Base-by-base conservation (phyloP, 2,329 filamentous ascomycete species). In the Cercospora zeae-maydis region DNA sequence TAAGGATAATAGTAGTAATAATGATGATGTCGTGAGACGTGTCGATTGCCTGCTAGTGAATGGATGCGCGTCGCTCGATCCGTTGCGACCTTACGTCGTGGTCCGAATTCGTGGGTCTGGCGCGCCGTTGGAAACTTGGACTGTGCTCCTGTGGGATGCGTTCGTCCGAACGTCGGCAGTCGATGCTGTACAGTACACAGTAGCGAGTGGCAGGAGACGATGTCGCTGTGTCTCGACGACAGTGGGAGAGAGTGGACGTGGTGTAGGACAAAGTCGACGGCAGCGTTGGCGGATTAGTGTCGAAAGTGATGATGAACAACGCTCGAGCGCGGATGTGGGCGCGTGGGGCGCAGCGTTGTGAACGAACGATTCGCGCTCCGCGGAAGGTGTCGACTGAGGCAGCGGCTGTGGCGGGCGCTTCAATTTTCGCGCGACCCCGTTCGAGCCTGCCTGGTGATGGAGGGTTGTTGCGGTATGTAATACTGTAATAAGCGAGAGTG, bases 161-260 rank as follows among this genome's bases (percentile, higher is more conserved):
- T 47, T 58, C 55, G 55, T 45, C 39, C 39, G 55, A 37, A 47
- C 55, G 37, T 58, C 55, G 55, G 55, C 55, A 58, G 24, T 58
- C 47, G 36, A 10, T n/a, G 30, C n/a, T 30, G 47, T 30, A 27
- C 3, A n/a, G n/a, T n/a, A n/a, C n/a, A n/a, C n/a, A n/a, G n/a
- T n/a, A 52, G 47, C 47, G 47, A 52, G 47, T 16, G 47, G 47
- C 21, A 30, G 47, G 13, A 30, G 24, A 31, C 27, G 47, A n/a
- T n/a, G n/a, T n/a, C n/a, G 30, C 27, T 19, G 14, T 5, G 47
- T 52, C 13, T 52, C 47, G 11, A 27, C 14, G 24, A 24, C 14
- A 19, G 2, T 52, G 47, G 24, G 16, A 31, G 27, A 31, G 47
- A 52, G 27, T 52, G 47, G 47, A 21, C 31, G 9, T n/a, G 27